Conservation (phyloP, 2,329 filamentous ascomycete species). For the Nothopassalora personata region DNA sequence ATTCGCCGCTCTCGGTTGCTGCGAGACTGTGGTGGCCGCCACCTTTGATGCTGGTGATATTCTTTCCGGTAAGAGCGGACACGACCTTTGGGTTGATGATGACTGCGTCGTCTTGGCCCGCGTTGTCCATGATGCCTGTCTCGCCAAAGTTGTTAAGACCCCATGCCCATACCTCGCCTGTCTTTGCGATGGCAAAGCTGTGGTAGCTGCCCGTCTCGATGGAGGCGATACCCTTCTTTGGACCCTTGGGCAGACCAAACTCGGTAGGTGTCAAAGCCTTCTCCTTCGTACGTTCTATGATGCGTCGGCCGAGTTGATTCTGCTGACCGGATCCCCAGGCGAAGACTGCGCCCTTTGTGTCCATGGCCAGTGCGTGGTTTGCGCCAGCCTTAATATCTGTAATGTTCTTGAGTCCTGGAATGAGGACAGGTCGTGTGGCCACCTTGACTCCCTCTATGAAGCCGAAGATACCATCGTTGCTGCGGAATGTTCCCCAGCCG, state of each 20-base stretch:
- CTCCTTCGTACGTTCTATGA: constrained; percentile 55
- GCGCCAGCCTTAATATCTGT: constrained; percentile 59
- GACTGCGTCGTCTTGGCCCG: constrained; percentile 63
- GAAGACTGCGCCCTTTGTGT: constrained; percentile 58
- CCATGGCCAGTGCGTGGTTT: constrained; percentile 66
- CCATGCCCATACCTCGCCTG: constrained; percentile 71
- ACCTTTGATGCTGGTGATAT: constrained; percentile 65
- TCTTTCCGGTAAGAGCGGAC: constrained; percentile 55
- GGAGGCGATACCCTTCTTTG: constrained; percentile 51
- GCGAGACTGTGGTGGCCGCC: constrained; percentile 69
- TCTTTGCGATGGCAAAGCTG: constrained; percentile 67
- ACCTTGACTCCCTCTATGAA: constrained; percentile 53
- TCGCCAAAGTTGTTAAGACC: constrained; percentile 84
- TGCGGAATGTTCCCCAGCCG: constrained; percentile 78
- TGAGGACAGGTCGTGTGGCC: constrained; percentile 49
- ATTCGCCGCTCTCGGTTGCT: constrained; percentile 44
- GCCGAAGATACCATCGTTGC: constrained; percentile 61
- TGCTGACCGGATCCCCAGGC: constrained; percentile 72
- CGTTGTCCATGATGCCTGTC: constrained; percentile 60
- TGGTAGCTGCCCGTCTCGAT: constrained; percentile 72
- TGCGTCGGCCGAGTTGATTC: constrained; percentile 61
- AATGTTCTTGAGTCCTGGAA: constrained; percentile 62
- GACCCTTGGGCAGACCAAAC: constrained; percentile 47
- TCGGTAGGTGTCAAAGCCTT: constrained; percentile 53
- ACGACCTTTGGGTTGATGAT: constrained; percentile 68